Evolutionary conservation across 2,329 filamentous ascomycete genomes (phyloP).

Genomic region (Trichophyton verrucosum): DNA sequence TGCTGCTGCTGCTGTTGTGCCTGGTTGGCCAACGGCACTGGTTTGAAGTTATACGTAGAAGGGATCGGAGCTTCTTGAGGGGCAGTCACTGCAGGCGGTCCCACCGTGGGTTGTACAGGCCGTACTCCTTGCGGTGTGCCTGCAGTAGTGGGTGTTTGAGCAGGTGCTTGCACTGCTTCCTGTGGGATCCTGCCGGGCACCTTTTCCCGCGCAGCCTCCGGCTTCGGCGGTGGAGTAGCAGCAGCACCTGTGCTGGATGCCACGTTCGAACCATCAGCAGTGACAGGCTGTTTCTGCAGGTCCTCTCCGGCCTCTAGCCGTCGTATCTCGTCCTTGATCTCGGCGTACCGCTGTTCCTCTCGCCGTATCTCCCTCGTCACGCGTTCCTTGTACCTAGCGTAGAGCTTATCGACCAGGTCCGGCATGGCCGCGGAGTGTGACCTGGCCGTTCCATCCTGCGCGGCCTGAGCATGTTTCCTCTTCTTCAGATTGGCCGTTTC

Average conservation of each 20-base stretch:
- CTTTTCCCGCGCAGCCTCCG: not conserved
- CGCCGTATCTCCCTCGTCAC: conserved; percentile 58
- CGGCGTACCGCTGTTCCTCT: conserved; percentile 57
- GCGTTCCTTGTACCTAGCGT: conserved; percentile 59
- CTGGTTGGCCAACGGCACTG: not conserved
- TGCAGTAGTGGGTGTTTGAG: not conserved
- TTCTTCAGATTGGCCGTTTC: conserved; percentile 48
- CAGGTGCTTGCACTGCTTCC: not conserved
- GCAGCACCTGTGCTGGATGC: not conserved
- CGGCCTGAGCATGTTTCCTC: conserved; percentile 58
- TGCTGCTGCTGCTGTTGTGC: not conserved
- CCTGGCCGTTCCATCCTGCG: conserved; percentile 52
- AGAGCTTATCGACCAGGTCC: conserved; percentile 58
- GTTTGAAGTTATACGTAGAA: not conserved
- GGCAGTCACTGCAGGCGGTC: not conserved
- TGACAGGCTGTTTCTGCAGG: not conserved
- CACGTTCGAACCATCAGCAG: not conserved
- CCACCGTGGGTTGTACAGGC: not conserved
- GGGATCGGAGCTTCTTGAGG: not conserved
- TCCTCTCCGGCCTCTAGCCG: conserved; percentile 45
- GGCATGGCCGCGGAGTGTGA: conserved; percentile 58
- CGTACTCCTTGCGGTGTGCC: not conserved
- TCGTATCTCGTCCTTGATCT: conserved; percentile 54
- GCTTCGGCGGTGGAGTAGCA: not conserved
- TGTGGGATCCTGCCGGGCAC: not conserved